These are phyloP conservation scores for Exophiala spinifera DNA, from an alignment of 2,329 filamentous ascomycete species.

Conservation along the genomic window DNA sequence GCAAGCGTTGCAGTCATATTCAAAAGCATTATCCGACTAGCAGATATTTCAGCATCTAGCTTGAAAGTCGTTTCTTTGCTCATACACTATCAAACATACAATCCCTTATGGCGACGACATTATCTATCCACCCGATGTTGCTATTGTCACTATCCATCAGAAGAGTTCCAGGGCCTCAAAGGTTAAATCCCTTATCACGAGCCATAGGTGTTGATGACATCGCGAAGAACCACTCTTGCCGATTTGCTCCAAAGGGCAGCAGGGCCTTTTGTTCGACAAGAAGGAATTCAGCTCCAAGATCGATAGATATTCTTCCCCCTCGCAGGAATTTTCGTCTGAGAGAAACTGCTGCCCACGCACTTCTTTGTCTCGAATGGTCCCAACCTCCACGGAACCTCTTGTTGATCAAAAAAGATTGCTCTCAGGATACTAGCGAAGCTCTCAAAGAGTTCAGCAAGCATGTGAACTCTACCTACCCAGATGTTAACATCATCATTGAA, in stretches of 20 bases:
- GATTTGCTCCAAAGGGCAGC: not conserved
- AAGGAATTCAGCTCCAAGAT: not conserved
- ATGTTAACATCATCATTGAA: conserved; percentile 80
- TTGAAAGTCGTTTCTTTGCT: not conserved
- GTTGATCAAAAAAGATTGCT: conserved; percentile 64
- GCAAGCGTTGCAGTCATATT: too few species aligned
- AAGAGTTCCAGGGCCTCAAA: not conserved
- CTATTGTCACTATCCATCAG: not conserved
- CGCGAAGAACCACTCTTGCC: not conserved
- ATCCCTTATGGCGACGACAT: not conserved
- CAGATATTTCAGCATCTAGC: not conserved
- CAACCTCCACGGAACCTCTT: conserved; percentile 66
- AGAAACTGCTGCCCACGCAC: conserved; percentile 46
- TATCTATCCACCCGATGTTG: not conserved
- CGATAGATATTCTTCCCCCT: conserved; percentile 11
- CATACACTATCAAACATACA: too few species aligned
- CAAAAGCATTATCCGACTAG: too few species aligned
- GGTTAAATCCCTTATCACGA: not conserved
- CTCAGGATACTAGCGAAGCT: conserved; percentile 53
- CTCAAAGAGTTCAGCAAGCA: conserved; percentile 65
- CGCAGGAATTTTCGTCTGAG: conserved; percentile 17
- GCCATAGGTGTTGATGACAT: not conserved
- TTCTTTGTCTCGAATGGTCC: conserved; percentile 66
- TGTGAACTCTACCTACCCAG: conserved; percentile 74
- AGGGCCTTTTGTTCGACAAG: not conserved